Evolutionary conservation across 768 basidiomycete species (phyloP), one percentile per base, ranked within the genome.

Genomic region (Rubroboletus satanas): DNA sequence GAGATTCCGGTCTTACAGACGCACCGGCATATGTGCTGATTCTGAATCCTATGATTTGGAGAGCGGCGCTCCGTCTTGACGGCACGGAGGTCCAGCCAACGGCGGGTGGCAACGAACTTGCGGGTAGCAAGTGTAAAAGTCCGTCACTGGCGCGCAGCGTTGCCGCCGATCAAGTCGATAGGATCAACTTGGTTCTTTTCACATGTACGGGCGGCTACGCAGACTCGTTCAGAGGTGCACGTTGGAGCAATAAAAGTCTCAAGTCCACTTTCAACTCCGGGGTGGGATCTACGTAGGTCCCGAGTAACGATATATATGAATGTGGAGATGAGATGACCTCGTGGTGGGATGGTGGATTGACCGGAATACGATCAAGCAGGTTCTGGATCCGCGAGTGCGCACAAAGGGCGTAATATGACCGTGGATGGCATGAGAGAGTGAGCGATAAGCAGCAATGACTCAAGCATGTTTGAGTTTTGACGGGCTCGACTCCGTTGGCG

Each of bases 401-500:
- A 35, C 21, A 17, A 33, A 28, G 18, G 21, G 21, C 4, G n/a
- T 9, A 57, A 45, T 57, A 54, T 62, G 32, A 12, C 55, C 49
- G 45, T 33, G 37, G 42, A 58, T 32, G 56, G 52, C 31, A 58
- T 35, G 26, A 36, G 23, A 45, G 31, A 36, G 17, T 35, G 28
- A 2, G 38, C 3, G 42, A 60, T 45, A 11, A 4, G 37, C 21
- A 21, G 53, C 36, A 21, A 39, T 38, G 23, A 12, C 5, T 37
- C 33, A 55, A 23, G 49, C 33, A 51, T 23, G 29, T 62, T 61
- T 62, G 42, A 48, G 39, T 51, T 52, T 62, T 58, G 60, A 38
- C 38, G 31, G 43, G 41, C 45, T 53, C 45, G 51, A 53, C 38
- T 2, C 21, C 29, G 29, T 36, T 9, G 50, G 35, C 53, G 62